phyloP scores from a whole-genome alignment of 2,329 filamentous ascomycete species.

The Talaromyces piceae region DNA sequence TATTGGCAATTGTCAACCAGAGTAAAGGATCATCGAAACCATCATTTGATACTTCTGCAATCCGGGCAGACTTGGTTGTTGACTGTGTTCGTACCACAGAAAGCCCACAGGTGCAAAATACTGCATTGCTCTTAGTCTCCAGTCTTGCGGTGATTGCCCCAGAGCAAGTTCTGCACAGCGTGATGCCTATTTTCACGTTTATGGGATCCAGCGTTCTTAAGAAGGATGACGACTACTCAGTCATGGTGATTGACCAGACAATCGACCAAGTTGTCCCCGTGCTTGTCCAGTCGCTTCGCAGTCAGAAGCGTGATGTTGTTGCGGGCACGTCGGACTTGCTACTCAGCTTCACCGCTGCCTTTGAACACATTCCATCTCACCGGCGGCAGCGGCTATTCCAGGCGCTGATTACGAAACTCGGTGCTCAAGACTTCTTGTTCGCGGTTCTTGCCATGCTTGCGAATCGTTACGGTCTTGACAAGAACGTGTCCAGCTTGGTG shows the following conservation, averaged over 20 bases:
- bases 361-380: slow-evolving; percentile 89
- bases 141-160: slow-evolving; percentile 80
- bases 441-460: slow-evolving; percentile 81
- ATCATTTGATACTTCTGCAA: slow-evolving; percentile 67
- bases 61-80: slow-evolving; percentile 84
- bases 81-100: slow-evolving; percentile 89
- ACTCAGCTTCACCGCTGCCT: slow-evolving; percentile 93
- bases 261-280: slow-evolving; percentile 92
- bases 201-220: slow-evolving; percentile 88
- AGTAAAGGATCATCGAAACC: slow-evolving; percentile 43
- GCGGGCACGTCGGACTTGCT: slow-evolving; percentile 80
- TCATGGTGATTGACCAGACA: slow-evolving; percentile 88
- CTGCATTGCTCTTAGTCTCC: slow-evolving; percentile 79
- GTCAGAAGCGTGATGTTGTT: slow-evolving; percentile 67
- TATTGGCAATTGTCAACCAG: slow-evolving; percentile 75
- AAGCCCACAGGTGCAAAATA: slow-evolving; percentile 89
- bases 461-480: slow-evolving; percentile 77
- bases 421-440: slow-evolving; percentile 78
- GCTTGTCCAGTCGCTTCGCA: slow-evolving; percentile 74
- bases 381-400: slow-evolving; percentile 75
- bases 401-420: slow-evolving; percentile 76
- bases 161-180: slow-evolving; percentile 85
- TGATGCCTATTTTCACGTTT: slow-evolving; percentile 99
- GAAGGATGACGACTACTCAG: slow-evolving; percentile 94
- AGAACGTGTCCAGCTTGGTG: slow-evolving; percentile 66